Percentiles rank a stretch among this genome's conserved stretches.
Evolutionary conservation across 2,329 filamentous ascomycete species (phyloP).

Genomic region (Fusarium ramigenum): DNA sequence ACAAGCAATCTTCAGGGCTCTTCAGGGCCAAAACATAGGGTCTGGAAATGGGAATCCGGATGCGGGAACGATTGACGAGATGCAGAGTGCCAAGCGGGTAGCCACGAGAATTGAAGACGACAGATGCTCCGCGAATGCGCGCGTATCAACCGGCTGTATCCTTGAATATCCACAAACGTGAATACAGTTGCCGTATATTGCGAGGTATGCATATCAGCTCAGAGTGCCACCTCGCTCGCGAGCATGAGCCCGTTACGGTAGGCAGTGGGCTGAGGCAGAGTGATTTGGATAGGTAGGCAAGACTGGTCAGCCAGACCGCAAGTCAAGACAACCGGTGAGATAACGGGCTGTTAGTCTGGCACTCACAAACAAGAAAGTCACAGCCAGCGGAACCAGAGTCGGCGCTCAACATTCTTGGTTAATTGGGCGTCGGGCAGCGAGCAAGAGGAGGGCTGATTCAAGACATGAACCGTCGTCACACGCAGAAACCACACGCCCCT

Average conservation of each 20-base stretch:
- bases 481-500: slow-evolving; percentile 35
- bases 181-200: background rate
- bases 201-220: slow-evolving; percentile 2
- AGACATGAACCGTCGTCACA: slow-evolving; percentile 42
- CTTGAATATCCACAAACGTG: slow-evolving; percentile 1
- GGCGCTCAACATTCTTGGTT: slow-evolving; percentile 22
- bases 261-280: slow-evolving; percentile 5
- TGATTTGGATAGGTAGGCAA: background rate
- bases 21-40: slow-evolving; percentile 35
- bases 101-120: slow-evolving; percentile 16
- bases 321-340: slow-evolving; percentile 17
- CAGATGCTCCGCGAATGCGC: background rate
- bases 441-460: slow-evolving; percentile 36
- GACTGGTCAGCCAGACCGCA: slow-evolving; percentile 9
- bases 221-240: background rate
- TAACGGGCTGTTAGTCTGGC: background rate
- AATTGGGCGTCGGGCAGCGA: slow-evolving; percentile 41
- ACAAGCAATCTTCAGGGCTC: slow-evolving; percentile 20
- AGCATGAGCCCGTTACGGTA: background rate
- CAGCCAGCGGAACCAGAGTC: slow-evolving; percentile 10
- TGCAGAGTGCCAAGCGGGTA: slow-evolving; percentile 35
- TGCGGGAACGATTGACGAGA: slow-evolving; percentile 44
- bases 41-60: slow-evolving; percentile 37
- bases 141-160: slow-evolving; percentile 1
- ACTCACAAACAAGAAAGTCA: background rate